These are phyloP conservation scores for Rhodotorula sp. DNA, from an alignment of 1,284 basidiomycete species.

Conservation along the genomic window DNA sequence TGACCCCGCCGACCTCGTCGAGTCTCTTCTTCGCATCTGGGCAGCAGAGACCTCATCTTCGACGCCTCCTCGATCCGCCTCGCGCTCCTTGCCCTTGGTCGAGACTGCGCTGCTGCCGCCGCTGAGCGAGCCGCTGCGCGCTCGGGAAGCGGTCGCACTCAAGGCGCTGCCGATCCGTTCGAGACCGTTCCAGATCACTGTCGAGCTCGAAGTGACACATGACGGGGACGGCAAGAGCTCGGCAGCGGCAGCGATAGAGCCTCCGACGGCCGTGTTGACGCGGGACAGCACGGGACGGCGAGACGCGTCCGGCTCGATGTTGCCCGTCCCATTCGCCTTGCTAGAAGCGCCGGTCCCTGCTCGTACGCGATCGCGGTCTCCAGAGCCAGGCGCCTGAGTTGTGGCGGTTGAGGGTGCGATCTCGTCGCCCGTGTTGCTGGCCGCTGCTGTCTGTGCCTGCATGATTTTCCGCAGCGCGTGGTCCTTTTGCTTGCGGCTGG, in stretches of 20 bases:
- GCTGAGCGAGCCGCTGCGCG: neutral
- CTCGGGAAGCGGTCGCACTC: neutral
- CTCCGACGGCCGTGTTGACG: neutral
- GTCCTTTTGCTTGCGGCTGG: neutral
- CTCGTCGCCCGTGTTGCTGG: neutral
- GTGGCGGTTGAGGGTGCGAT: neutral
- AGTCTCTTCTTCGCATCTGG: too few species aligned
- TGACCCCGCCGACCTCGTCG: too few species aligned
- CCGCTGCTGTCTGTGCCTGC: neutral
- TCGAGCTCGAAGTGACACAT: conserved; percentile 18
- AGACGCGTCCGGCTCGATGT: conserved; percentile 6
- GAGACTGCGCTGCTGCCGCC: neutral
- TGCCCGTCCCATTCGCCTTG: neutral
- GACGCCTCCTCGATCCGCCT: neutral
- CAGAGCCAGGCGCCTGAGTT: neutral
- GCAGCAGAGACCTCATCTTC: neutral
- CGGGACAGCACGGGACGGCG: neutral
- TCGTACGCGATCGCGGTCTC: too few species aligned
- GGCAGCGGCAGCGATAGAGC: neutral
- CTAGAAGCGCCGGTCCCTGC: neutral
- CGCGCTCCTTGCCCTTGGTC: conserved; percentile 5
- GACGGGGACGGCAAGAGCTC: conserved; percentile 14
- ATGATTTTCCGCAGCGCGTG: neutral
- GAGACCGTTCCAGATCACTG: conserved; percentile 17
- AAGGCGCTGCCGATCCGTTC: neutral